phyloP scores from a whole-genome alignment of 345 rosid genomes.

The Hibiscus mutabilis region DNA sequence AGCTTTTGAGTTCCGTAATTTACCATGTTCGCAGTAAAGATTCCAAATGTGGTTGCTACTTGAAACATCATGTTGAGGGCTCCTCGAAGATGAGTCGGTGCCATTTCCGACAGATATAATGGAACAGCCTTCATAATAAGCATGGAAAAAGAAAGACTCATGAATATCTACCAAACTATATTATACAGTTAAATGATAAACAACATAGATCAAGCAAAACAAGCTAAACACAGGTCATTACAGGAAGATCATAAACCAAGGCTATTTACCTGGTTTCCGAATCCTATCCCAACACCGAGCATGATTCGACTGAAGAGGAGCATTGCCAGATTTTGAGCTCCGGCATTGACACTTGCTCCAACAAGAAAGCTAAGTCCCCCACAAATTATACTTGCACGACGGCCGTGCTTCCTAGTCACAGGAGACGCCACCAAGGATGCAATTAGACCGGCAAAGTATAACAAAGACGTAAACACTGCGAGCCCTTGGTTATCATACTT shows the following conservation, averaged over 20 bases:
- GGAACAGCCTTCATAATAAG: conserved; percentile 59
- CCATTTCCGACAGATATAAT: conserved; percentile 82
- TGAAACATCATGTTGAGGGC: conserved; percentile 93
- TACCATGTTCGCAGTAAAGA: conserved; percentile 89
- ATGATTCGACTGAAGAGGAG: conserved; percentile 75
- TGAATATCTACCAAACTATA: background rate
- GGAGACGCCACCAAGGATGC: conserved; percentile 78
- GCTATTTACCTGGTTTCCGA: conserved; percentile 82
- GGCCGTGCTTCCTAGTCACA: conserved; percentile 65
- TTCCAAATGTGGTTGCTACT: conserved; percentile 79
- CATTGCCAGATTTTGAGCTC: conserved; percentile 64
- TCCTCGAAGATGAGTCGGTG: conserved; percentile 92
- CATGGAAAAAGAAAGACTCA: background rate
- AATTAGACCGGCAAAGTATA: conserved; percentile 83
- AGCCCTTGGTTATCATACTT: conserved; percentile 74
- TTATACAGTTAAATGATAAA: background rate
- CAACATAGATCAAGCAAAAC: too few species aligned
- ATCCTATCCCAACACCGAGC: conserved; percentile 92
- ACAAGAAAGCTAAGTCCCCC: conserved; percentile 77
- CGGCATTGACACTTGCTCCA: conserved; percentile 68
- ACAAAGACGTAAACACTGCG: conserved; percentile 83
- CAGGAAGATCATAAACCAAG: background rate
- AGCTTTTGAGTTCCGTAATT: conserved; percentile 79
- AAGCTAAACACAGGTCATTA: too few species aligned
- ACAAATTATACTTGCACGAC: conserved; percentile 70